phyloP scores from a whole-genome alignment of 129 eudicot genomes.

The Flaveria bidentis region DNA sequence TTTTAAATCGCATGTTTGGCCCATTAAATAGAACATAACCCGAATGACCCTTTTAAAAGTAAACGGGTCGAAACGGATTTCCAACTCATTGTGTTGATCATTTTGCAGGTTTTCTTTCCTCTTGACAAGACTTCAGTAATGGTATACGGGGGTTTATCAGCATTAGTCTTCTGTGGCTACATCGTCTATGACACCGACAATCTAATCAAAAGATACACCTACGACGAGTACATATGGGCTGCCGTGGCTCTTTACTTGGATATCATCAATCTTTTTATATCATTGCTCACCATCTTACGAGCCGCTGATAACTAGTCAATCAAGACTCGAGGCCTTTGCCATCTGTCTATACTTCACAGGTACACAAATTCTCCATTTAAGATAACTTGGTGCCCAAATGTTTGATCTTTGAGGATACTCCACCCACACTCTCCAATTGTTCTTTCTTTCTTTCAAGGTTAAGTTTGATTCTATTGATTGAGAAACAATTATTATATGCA shows the following conservation, averaged over 20 bases:
- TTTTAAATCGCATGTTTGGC: too few species aligned
- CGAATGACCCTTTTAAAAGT: neutral
- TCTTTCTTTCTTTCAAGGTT: neutral
- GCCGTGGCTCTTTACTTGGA: slow-evolving; percentile 63
- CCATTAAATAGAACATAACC: neutral
- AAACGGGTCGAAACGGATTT: neutral
- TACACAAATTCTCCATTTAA: slow-evolving; percentile 1
- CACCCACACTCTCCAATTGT: slow-evolving; percentile 5
- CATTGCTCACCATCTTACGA: slow-evolving; percentile 39
- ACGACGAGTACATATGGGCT: slow-evolving; percentile 73
- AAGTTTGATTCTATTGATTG: neutral
- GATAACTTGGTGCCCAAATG: neutral
- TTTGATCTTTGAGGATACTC: slow-evolving; percentile 8
- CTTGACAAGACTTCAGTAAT: slow-evolving; percentile 45
- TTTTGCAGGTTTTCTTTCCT: slow-evolving; percentile 60
- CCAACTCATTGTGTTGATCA: neutral
- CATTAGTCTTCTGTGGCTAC: slow-evolving; percentile 68
- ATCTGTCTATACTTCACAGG: slow-evolving; percentile 23
- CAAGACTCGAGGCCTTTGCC: neutral
- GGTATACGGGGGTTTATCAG: slow-evolving; percentile 61
- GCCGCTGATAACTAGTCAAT: slow-evolving; percentile 32
- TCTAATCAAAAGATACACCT: slow-evolving; percentile 62
- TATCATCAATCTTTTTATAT: slow-evolving; percentile 65
- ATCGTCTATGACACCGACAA: slow-evolving; percentile 79
- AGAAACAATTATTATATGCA: neutral